phyloP scores from a whole-genome alignment of 371 early-diverging fungal species.

The Syncephalastrum contaminatum region DNA sequence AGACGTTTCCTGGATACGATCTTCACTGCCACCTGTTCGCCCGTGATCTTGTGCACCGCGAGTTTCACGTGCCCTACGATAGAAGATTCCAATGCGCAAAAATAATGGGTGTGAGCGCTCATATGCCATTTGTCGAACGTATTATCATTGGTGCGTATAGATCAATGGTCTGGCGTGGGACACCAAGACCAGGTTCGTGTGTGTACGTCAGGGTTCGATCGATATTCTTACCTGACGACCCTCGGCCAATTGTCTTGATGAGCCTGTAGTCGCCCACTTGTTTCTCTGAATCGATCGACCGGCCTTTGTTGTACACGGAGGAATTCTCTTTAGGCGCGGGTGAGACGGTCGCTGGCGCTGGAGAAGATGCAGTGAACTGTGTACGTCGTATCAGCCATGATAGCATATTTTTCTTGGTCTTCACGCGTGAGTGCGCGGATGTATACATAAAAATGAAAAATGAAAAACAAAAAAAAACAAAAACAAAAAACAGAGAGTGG shows the following conservation, averaged over 20 bases:
- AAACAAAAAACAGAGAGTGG: background rate
- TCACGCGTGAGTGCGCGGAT: background rate
- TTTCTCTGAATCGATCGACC: background rate
- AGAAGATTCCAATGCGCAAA: background rate
- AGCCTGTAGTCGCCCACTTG: conserved; percentile 35
- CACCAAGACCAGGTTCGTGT: background rate
- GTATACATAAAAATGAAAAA: background rate
- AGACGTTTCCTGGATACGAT: conserved; percentile 36
- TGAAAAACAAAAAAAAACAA: background rate
- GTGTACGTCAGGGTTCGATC: background rate
- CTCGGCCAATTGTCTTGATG: conserved; percentile 34
- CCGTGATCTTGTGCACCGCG: conserved; percentile 35
- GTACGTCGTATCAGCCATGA: background rate
- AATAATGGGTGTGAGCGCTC: background rate
- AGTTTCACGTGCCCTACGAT: conserved; percentile 36
- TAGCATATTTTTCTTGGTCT: background rate
- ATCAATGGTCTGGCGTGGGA: background rate
- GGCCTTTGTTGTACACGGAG: too few relatives aligned
- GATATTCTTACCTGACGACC: conserved; percentile 36
- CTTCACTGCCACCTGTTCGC: conserved; percentile 42
- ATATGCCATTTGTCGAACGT: too few relatives aligned
- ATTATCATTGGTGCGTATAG: too few relatives aligned
- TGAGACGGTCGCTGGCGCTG: background rate
- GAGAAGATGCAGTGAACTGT: background rate
- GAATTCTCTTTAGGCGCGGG: too few relatives aligned